Percentiles rank a stretch among this genome's conserved stretches.
phyloP scores from a whole-genome alignment of 1,139 yeast species.

The Pneumocystis carinii region DNA sequence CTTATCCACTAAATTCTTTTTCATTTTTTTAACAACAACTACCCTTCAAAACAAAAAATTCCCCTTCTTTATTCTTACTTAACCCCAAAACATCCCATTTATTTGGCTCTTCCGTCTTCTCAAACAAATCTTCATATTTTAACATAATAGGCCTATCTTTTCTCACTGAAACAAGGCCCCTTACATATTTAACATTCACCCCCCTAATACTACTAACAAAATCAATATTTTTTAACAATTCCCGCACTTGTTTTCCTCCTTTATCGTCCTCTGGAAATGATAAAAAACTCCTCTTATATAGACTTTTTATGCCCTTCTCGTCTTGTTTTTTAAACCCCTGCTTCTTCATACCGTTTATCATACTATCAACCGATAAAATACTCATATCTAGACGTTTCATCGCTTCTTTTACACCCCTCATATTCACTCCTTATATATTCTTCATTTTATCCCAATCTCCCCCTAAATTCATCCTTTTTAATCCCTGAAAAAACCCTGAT shows the following conservation, averaged over 20 bases:
- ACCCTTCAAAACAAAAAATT: neutral
- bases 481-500: neutral
- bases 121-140: neutral
- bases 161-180: slow-evolving; percentile 18
- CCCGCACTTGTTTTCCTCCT: slow-evolving; percentile 16
- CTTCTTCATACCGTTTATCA: neutral
- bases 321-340: neutral
- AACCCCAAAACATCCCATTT: neutral
- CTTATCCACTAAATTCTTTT: too few relatives aligned
- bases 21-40: neutral
- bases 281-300: slow-evolving; percentile 5
- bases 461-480: neutral
- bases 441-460: too few relatives aligned
- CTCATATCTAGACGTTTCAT: neutral
- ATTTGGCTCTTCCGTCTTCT: neutral
- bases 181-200: slow-evolving; percentile 22
- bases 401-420: neutral
- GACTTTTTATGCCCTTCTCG: neutral
- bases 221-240: slow-evolving; percentile 24
- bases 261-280: slow-evolving; percentile 4
- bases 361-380: neutral
- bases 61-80: neutral
- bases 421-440: neutral
- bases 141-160: neutral
- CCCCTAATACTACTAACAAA: slow-evolving; percentile 25